phyloP scores from a whole-genome alignment of 441 rosid species.

The Croton setiger region DNA sequence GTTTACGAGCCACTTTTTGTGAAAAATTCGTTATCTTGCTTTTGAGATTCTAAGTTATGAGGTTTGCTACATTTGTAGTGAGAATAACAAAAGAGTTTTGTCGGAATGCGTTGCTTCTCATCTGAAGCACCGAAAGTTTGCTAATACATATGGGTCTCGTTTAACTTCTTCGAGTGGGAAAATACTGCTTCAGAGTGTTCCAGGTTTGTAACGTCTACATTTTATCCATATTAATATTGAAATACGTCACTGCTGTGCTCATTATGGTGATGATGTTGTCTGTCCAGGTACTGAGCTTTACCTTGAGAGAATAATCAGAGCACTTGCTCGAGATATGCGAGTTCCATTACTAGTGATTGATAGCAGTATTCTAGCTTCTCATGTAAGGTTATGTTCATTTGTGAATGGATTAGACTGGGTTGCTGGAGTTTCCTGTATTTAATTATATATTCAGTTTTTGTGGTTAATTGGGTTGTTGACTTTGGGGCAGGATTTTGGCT shows the following conservation, averaged over 20 bases:
- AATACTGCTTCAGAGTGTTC: constrained; percentile 87
- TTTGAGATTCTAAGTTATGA: background rate
- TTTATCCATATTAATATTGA: background rate
- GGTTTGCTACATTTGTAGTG: constrained; percentile 41
- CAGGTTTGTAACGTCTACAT: constrained; percentile 45
- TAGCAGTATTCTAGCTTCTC: constrained; percentile 87
- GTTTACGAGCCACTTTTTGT: background rate
- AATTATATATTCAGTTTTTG: constrained; percentile 8
- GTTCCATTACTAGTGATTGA: constrained; percentile 90
- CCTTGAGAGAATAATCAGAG: constrained; percentile 88
- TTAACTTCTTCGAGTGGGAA: constrained; percentile 83
- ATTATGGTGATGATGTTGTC: constrained; percentile 20
- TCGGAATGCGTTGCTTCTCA: constrained; percentile 87
- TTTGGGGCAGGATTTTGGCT: constrained; percentile 66
- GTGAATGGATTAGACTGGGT: constrained; percentile 7
- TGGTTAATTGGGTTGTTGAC: constrained; percentile 22
- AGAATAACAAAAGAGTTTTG: constrained; percentile 62
- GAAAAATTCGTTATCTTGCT: background rate
- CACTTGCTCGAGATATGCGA: constrained; percentile 78
- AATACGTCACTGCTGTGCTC: background rate
- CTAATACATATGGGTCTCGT: constrained; percentile 65
- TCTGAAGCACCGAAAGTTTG: constrained; percentile 55
- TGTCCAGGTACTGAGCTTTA: constrained; percentile 86
- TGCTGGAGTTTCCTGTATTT: constrained; percentile 12
- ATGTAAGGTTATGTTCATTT: constrained; percentile 55